phyloP scores from a whole-genome alignment of 192 early-diverging fungal species.

The Gigaspora rosea region DNA sequence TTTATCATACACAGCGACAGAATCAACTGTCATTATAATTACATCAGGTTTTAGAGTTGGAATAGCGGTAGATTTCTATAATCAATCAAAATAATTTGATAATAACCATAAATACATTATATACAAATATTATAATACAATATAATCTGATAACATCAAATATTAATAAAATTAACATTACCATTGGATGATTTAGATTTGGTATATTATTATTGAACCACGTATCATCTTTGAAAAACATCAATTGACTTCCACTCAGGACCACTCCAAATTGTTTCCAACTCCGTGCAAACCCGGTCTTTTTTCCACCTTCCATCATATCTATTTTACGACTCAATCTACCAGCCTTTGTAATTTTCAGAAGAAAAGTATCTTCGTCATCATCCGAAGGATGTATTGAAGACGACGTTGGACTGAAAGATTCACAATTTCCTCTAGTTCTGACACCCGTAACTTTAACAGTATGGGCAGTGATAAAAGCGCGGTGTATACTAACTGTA shows the following conservation, averaged over 20 bases:
- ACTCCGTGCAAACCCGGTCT: slow-evolving; percentile 48
- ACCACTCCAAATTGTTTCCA: slow-evolving; percentile 78
- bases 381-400: slow-evolving; percentile 16
- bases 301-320: slow-evolving; percentile 63
- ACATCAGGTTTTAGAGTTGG: slow-evolving; percentile 32
- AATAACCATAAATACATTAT: neutral
- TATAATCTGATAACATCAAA: neutral
- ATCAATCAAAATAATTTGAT: no score
- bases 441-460: slow-evolving; percentile 12
- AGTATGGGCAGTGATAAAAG: slow-evolving; percentile 4
- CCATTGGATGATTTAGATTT: neutral
- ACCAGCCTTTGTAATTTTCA: slow-evolving; percentile 65
- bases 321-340: slow-evolving; percentile 74
- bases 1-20: slow-evolving; percentile 69
- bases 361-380: slow-evolving; percentile 29
- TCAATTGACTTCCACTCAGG: slow-evolving; percentile 73
- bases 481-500: neutral
- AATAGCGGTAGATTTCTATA: slow-evolving; percentile 26
- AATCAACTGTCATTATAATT: slow-evolving; percentile 49
- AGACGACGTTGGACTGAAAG: slow-evolving; percentile 5
- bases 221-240: slow-evolving; percentile 65
- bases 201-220: slow-evolving; percentile 51
- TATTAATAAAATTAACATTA: neutral
- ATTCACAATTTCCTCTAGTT: slow-evolving; percentile 7
- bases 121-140: neutral